A percentile compares a stretch with the other conserved stretches of the same genome.
Conservation (phyloP, 352 stramenopile genomes). For the Phytophthora quininea region DNA sequence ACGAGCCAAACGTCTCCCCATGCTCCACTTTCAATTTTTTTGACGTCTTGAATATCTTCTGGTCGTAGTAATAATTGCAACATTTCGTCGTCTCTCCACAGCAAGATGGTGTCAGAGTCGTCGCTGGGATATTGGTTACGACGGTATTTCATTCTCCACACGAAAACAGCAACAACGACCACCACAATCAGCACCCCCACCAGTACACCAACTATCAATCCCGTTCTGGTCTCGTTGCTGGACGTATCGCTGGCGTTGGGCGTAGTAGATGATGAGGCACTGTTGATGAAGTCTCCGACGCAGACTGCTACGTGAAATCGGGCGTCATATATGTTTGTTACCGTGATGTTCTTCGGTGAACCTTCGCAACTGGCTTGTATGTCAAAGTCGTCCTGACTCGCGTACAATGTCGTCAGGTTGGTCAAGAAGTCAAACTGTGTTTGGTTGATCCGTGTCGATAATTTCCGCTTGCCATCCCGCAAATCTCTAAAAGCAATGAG, state of each 20-base stretch:
- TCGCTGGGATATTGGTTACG: too few relatives aligned
- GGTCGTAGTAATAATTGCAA: constrained; percentile 30
- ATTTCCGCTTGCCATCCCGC: too few relatives aligned
- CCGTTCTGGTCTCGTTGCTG: constrained; percentile 20
- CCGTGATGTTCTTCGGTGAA: too few relatives aligned
- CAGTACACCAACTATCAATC: too few relatives aligned
- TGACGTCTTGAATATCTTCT: too few relatives aligned
- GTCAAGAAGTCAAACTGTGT: constrained; percentile 29
- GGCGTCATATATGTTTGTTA: constrained; percentile 13
- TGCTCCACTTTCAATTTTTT: constrained; percentile 30
- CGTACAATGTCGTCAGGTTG: constrained; percentile 21
- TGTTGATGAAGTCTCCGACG: constrained; percentile 24
- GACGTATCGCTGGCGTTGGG: background rate
- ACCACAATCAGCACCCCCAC: constrained; percentile 18
- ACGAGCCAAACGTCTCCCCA: constrained; percentile 39
- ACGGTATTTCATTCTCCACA: constrained; percentile 26
- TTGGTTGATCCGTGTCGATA: background rate
- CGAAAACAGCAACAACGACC: constrained; percentile 15
- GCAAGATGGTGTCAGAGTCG: too few relatives aligned
- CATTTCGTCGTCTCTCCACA: too few relatives aligned
- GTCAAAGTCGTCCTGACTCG: constrained; percentile 27
- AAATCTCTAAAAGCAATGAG: too few relatives aligned
- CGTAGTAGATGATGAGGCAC: constrained; percentile 15
- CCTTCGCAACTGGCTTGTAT: constrained; percentile 14
- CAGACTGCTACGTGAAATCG: constrained; percentile 26